phyloP scores from a whole-genome alignment of 495 filamentous ascomycete genomes.

The Talaromyces proteolyticus region DNA sequence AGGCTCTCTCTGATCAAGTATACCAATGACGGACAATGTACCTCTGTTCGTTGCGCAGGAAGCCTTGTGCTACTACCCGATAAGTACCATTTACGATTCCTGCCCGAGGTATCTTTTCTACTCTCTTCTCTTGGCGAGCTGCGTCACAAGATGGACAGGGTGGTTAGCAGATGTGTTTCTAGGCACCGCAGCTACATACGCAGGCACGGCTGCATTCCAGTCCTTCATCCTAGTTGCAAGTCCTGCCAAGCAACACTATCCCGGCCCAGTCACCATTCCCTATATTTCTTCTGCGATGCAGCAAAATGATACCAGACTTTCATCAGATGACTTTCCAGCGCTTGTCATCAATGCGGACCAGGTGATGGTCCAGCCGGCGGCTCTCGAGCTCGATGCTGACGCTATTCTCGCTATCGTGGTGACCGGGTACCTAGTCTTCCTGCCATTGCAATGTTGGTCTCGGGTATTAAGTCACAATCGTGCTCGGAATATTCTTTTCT shows the following conservation, averaged over 20 bases:
- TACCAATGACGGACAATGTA: conserved; percentile 1
- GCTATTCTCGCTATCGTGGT: conserved; percentile 30
- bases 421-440: conserved; percentile 30
- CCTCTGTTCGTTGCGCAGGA: conserved; percentile 29
- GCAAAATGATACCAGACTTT: neutral
- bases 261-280: conserved; percentile 19
- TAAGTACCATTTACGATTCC: conserved; percentile 29
- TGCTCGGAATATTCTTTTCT: conserved; percentile 21
- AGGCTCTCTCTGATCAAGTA: no score
- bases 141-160: conserved; percentile 26
- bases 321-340: conserved; percentile 17
- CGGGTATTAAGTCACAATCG: conserved; percentile 18
- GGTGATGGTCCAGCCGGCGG: conserved; percentile 17
- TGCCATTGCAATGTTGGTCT: conserved; percentile 30
- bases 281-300: conserved; percentile 3
- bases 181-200: conserved; percentile 26
- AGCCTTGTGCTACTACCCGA: conserved; percentile 25
- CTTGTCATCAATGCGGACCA: conserved; percentile 16
- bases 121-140: conserved; percentile 20
- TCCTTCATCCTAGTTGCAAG: conserved; percentile 26
- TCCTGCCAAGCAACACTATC: conserved; percentile 4
- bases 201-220: conserved; percentile 27
- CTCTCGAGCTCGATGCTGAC: conserved; percentile 26
- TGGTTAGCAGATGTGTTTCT: conserved; percentile 28
- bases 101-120: conserved; percentile 32